phyloP scores from a whole-genome alignment of 257 asterid genomes.

The Anisodus acutangulus region DNA sequence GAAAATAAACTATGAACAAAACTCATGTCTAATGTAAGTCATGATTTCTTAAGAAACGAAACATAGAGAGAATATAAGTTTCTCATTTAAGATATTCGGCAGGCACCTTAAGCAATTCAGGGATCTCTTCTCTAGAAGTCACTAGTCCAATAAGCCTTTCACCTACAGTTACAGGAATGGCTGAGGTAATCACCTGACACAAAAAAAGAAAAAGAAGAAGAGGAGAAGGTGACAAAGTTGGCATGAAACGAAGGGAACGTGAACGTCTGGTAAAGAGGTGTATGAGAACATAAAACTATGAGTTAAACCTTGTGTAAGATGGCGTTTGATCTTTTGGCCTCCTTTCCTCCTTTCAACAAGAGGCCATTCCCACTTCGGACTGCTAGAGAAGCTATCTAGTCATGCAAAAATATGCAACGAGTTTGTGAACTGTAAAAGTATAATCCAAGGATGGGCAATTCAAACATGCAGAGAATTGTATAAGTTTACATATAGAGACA shows the following conservation, averaged over 20 bases:
- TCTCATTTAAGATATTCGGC: background rate
- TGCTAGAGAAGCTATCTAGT: constrained; percentile 83
- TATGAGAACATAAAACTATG: constrained; percentile 14
- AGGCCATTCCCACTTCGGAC: constrained; percentile 85
- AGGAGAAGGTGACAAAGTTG: constrained; percentile 10
- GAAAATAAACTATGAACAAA: constrained; percentile 2
- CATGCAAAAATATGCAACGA: background rate
- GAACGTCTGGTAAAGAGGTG: background rate
- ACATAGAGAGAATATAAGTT: background rate
- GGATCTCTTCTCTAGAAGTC: constrained; percentile 80
- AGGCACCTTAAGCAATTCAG: constrained; percentile 75
- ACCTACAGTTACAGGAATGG: constrained; percentile 70
- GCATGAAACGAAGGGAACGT: constrained; percentile 12
- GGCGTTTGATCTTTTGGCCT: constrained; percentile 69
- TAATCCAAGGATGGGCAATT: constrained; percentile 19
- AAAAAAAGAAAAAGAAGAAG: background rate
- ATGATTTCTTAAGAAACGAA: background rate
- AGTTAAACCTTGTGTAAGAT: constrained; percentile 69
- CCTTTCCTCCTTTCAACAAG: constrained; percentile 85
- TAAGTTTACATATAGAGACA: background rate
- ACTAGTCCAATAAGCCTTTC: constrained; percentile 76
- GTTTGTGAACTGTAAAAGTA: constrained; percentile 16
- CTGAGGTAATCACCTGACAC: constrained; percentile 65
- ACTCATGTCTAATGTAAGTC: background rate
- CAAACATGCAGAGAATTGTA: constrained; percentile 20